Percentiles rank a stretch among this genome's conserved stretches.
phyloP scores from a whole-genome alignment of 495 filamentous ascomycete genomes.

The Talaromyces trachyspermus region DNA sequence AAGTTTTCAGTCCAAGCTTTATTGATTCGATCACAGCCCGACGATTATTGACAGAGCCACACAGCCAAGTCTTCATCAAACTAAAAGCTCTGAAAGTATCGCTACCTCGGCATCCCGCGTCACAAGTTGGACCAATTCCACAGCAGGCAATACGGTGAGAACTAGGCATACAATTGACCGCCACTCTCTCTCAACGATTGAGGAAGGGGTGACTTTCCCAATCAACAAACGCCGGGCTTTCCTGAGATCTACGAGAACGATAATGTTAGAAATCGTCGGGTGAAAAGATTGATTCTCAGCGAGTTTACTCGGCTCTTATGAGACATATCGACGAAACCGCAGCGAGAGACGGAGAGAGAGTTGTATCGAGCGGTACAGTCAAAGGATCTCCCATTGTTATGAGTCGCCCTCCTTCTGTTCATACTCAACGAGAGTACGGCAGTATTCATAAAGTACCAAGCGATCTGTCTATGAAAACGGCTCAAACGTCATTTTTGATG shows the following conservation, averaged over 20 bases:
- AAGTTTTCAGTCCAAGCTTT: too few species aligned
- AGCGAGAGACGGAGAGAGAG: slow-evolving; percentile 21
- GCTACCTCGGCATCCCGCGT: slow-evolving; percentile 57
- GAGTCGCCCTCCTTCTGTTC: slow-evolving; percentile 22
- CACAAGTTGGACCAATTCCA: slow-evolving; percentile 71
- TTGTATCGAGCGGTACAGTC: slow-evolving; percentile 24
- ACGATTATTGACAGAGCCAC: slow-evolving; percentile 30
- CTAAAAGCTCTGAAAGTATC: slow-evolving; percentile 39
- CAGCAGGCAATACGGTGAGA: slow-evolving; percentile 40
- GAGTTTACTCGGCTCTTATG: slow-evolving; percentile 69
- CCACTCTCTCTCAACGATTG: slow-evolving; percentile 58
- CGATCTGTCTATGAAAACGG: slow-evolving; percentile 20
- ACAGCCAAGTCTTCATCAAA: slow-evolving; percentile 25
- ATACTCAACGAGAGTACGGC: slow-evolving; percentile 23
- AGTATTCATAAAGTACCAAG: slow-evolving; percentile 28
- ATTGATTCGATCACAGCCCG: slow-evolving; percentile 15
- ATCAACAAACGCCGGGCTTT: slow-evolving; percentile 1
- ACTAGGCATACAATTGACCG: slow-evolving; percentile 32
- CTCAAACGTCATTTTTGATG: slow-evolving; percentile 6
- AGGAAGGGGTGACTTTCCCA: slow-evolving; percentile 44
- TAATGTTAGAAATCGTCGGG: not conserved
- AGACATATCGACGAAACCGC: slow-evolving; percentile 45
- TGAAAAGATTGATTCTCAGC: slow-evolving; percentile 47
- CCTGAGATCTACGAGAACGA: not conserved
- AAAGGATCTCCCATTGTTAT: slow-evolving; percentile 26